Base-by-base conservation (phyloP, 1,284 basidiomycete genomes). In the Leucoagaricus sp. region DNA sequence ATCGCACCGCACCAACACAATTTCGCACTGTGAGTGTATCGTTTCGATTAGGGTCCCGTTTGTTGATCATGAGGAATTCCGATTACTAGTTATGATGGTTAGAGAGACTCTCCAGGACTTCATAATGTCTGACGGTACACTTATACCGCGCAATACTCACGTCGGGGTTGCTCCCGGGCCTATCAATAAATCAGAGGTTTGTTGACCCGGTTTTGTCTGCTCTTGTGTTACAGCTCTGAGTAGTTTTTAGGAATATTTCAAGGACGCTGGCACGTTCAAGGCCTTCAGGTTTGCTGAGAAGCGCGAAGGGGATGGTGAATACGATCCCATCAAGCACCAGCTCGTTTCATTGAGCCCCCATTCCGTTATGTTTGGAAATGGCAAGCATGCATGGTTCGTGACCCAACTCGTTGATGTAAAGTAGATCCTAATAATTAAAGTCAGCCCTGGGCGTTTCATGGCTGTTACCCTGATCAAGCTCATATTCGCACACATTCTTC, bases 391-490 rank as follows among this genome's bases (percentile, higher is more conserved):
- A 23, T 71, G 69, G 60, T 52, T 13, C 36, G 45, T 51, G 12
- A 33, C n/a, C n/a, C 31, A 23, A 15, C 17, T 41, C 36, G 13
- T 38, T 38, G 12, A 38, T 4, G 36, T 28, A 19, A 31, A 48
- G 15, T 31, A 9, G 28, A 34, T 10, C 31, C 36, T 23, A 29
- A 13, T 8, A 13, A 36, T 19, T n/a, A 19, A 38, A 19, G 15
- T 4, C 21, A 59, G 58, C 58, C 75, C 77, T 8, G 77, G 77
- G 4, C 69, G 78, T 3, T 79, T 78, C 67, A 80, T 81, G 60
- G 78, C 78, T 0, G 72, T 71, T 10, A 74, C 69, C 54, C 74
- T 75, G 62, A 63, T 82, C 34, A 82, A 82, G 63, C 66, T 70
- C 1, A 73, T 81, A 67, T 60, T 81, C 28, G 76, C 75, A 4